Base-by-base conservation (phyloP, 164 flowering plant species). In the Tetrastigma voinierianum region DNA sequence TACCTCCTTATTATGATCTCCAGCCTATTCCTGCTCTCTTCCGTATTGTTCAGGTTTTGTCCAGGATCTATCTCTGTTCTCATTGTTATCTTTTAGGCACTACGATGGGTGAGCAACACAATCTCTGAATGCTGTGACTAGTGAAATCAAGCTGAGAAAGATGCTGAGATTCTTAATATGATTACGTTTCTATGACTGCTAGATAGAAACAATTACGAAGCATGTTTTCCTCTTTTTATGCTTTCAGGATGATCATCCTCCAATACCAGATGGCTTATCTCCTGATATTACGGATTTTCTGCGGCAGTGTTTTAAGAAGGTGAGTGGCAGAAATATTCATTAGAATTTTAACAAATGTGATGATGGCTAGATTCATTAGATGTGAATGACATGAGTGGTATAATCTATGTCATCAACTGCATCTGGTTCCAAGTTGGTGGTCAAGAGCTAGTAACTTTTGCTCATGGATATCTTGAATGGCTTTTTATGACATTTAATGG, bases 21-120 rank as follows among this genome's bases (percentile, higher is more conserved):
- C 99, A 91, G 79, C 99, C 98, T 46, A 96, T 96, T 97, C 98
- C 98, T 44, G 99, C 99, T 55, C 93, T 96, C 57, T 96, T 86
- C 66, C 93, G 98, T 54, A 96, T 96, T 78, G 99, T 96, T 62
- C 98, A 93, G 97, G 99, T n/a, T 96, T 45, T 76, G 61, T 2
- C n/a, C 11, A 47, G 23, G 14, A 8, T 61, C 21, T 45, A 65
- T 19, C 47, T 40, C 21, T 17, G 4, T 43, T 57, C 17, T 70
- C n/a, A 19, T 55, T 19, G 21, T 23, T 18, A 16, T 54, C n/a
- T 54, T 43, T 44, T 20, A 10, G 0, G 45, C 9, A 15, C 45
- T 43, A n/a, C 0, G 12, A 17, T 44, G 7, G 12, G 9, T 59
- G 48, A 40, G 10, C 61, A 32, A 32, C 7, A 32, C 32, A 46